These are phyloP conservation scores for Ganoderma resinaceum DNA, from an alignment of 1,284 basidiomycete species.

Conservation along the genomic window DNA sequence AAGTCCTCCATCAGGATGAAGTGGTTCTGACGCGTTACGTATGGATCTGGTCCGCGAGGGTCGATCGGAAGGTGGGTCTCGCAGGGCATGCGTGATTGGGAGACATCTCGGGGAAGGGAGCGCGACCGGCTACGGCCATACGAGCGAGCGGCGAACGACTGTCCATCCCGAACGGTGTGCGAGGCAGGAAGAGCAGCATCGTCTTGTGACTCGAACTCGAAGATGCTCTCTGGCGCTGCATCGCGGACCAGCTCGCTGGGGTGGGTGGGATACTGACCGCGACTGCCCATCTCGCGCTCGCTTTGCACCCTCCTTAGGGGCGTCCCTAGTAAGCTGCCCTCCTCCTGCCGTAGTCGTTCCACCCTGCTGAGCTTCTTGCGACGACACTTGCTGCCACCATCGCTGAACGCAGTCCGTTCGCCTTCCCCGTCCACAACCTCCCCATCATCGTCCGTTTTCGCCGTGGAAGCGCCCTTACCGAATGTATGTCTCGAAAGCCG, in stretches of 20 bases:
- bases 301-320: conserved; percentile 68
- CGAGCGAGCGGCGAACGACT: conserved; percentile 37
- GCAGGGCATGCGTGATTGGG: background rate
- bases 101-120: conserved; percentile 43
- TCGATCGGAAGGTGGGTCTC: conserved; percentile 30
- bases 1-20: conserved; percentile 99
- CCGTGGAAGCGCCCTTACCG: conserved; percentile 44
- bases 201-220: conserved; percentile 55
- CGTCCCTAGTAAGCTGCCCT: conserved; percentile 40
- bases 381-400: conserved; percentile 42
- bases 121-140: conserved; percentile 65
- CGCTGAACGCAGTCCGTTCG: conserved; percentile 43
- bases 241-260: conserved; percentile 27
- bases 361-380: conserved; percentile 44
- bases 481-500: conserved; percentile 60
- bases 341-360: conserved; percentile 44
- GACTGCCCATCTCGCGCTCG: conserved; percentile 44
- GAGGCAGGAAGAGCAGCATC: conserved; percentile 21
- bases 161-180: conserved; percentile 22
- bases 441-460: conserved; percentile 49
- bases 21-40: conserved; percentile 88
- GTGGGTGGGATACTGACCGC: conserved; percentile 27
- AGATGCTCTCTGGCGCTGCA: conserved; percentile 41
- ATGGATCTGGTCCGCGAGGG: conserved; percentile 39
- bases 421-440: conserved; percentile 53